These are phyloP conservation scores for Exserohilum rostratum DNA, from an alignment of 2,329 filamentous ascomycete genomes.

Conservation along the genomic window DNA sequence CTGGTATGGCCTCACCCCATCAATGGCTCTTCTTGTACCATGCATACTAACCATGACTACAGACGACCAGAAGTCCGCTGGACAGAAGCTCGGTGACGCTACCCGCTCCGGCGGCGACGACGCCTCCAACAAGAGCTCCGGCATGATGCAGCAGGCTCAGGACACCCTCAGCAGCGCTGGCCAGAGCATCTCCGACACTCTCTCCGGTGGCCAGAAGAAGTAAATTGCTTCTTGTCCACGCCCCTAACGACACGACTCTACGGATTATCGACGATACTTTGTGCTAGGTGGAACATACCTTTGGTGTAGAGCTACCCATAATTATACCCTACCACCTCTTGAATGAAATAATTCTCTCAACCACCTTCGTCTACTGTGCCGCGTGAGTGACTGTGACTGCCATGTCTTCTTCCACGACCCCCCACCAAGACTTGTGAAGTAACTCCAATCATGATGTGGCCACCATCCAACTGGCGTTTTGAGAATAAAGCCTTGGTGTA, in stretches of 20 bases:
- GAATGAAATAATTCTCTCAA: conserved; percentile 19
- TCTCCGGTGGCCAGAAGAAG: conserved; percentile 46
- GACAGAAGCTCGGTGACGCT: conserved; percentile 56
- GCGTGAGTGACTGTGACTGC: neutral
- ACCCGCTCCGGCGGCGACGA: conserved; percentile 50
- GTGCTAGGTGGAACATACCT: conserved; percentile 15
- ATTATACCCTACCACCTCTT: conserved; percentile 26
- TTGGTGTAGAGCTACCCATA: conserved; percentile 11
- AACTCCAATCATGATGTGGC: too few species aligned
- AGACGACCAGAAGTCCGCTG: conserved; percentile 54
- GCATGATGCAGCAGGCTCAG: conserved; percentile 49
- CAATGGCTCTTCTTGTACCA: neutral
- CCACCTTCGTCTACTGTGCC: neutral
- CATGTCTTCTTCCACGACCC: neutral
- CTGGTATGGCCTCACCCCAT: conserved; percentile 41
- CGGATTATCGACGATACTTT: conserved; percentile 6
- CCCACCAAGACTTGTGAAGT: neutral
- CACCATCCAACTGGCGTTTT: too few species aligned
- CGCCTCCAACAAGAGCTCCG: conserved; percentile 50
- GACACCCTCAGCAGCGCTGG: conserved; percentile 51
- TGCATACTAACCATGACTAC: conserved; percentile 26
- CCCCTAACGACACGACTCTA: conserved; percentile 4
- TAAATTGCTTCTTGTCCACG: conserved; percentile 28
- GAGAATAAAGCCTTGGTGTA: neutral
- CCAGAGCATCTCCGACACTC: conserved; percentile 48